Evolutionary conservation across 768 basidiomycete species (phyloP), one percentile per base, ranked within the genome.

Genomic region (Glaciozyma martinii): DNA sequence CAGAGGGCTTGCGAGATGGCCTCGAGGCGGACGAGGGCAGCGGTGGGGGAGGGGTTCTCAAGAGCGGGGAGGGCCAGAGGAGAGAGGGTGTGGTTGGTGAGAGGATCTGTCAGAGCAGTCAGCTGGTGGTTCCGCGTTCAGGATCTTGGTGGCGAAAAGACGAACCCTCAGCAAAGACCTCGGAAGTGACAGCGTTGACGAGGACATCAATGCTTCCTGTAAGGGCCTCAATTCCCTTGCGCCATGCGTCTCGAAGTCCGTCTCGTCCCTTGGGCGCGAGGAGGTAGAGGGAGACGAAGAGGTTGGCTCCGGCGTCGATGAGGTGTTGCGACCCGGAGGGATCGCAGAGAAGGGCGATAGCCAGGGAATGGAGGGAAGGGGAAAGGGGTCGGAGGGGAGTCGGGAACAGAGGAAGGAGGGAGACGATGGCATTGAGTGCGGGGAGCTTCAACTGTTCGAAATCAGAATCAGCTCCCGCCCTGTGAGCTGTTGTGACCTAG

Each of bases 171-270:
- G 62, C 40, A 33, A 69, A 69, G 50, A 69, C 59, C 5, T 56
- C 62, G 23, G 21, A 23, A 8, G 64, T 53, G 19, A 61, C 46
- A 18, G 56, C 44, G 13, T 33, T 30, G 3, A 49, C 30, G 16
- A 69, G 32, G 12, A 25, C 43, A 23, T 69, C 62, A 6, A 65
- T 60, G 37, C 59, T 63, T 3, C 59, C 68, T 0, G 63, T 27
- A 6, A 69, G 56, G 0, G 68, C 68, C 52, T 69, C 68, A 44
- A 61, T 56, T 21, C 68, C 68, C 8, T 59, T 69, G 44, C 47
- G 60, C 68, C 68, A 69, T n/a, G 68, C 64, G 19, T 69, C 68
- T 9, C 62, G 30, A n/a, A 69, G 47, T 15, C 68, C 68, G 21
- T 69, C 65, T 29, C 46, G 54, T 3, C 68, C 68, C 60, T 69